A percentile compares a stretch with the other conserved stretches of the same genome.
Evolutionary conservation across 2,329 filamentous ascomycete genomes (phyloP).

Genomic region (Acrocalymma vagum): DNA sequence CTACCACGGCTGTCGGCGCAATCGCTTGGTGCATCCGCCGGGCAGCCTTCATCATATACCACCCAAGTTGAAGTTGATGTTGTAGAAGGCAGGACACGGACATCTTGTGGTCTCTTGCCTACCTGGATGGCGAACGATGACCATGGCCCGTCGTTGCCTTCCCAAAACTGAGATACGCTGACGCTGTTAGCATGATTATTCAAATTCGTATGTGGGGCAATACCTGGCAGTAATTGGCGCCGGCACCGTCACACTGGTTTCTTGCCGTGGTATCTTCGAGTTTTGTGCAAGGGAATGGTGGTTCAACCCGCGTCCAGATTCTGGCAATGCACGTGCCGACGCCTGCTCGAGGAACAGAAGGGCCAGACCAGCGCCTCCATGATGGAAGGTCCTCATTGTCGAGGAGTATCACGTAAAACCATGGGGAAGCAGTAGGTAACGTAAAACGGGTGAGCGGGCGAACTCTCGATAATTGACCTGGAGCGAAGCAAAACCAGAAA

Average conservation of each 20-base stretch:
- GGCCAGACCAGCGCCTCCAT: no score
- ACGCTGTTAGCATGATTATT: not conserved
- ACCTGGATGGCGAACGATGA: conserved; percentile 34
- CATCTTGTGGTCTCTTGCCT: conserved; percentile 29
- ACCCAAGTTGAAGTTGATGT: conserved; percentile 43
- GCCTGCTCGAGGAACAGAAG: no score
- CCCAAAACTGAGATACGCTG: conserved; percentile 29
- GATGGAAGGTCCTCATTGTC: conserved; percentile 12
- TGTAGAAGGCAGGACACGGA: conserved; percentile 38
- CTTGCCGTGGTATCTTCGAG: not conserved
- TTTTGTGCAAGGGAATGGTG: no score
- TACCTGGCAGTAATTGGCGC: conserved; percentile 22
- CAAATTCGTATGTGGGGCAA: not conserved
- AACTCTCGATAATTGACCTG: no score
- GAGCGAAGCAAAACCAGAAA: no score
- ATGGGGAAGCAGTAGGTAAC: no score
- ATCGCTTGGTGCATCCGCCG: conserved; percentile 26
- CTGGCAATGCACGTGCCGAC: no score
- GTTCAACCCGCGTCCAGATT: no score
- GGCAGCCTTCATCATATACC: conserved; percentile 38
- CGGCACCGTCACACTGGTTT: conserved; percentile 9
- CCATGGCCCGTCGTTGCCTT: conserved; percentile 40
- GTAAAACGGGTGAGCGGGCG: no score
- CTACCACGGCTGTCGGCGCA: conserved; percentile 40
- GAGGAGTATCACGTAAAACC: not conserved